Percentiles rank a stretch among this genome's conserved stretches.
Evolutionary conservation across 164 flowering plant species (phyloP).

Genomic region (Vitis rotundifolia): DNA sequence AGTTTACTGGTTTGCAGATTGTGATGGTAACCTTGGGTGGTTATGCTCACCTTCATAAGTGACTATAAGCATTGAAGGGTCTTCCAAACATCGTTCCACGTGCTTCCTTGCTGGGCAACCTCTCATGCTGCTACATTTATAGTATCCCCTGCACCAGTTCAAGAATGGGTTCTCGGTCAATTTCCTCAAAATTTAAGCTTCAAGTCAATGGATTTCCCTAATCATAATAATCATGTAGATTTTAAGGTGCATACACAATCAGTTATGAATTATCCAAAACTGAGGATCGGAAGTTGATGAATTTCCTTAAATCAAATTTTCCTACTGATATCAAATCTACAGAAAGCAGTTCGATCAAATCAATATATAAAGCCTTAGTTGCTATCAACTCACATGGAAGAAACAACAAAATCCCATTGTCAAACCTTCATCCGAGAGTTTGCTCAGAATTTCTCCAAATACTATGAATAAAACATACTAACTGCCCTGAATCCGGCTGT

Average conservation of each 20-base stretch:
- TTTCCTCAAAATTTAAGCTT: not conserved
- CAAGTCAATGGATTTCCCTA: no score
- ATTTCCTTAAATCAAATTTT: no score
- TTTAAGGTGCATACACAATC: no score
- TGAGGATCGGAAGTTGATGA: no score
- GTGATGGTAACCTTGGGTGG: slow-evolving; percentile 69
- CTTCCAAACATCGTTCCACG: slow-evolving; percentile 91
- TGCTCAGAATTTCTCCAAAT: no score
- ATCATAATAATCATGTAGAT: no score
- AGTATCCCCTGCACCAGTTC: slow-evolving; percentile 77
- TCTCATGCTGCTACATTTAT: slow-evolving; percentile 92
- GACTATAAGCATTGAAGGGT: slow-evolving; percentile 82
- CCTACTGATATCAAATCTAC: no score
- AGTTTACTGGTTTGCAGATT: slow-evolving; percentile 51
- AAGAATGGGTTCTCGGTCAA: not conserved
- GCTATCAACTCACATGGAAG: no score
- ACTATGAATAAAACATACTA: no score
- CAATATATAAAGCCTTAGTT: not conserved
- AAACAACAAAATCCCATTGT: not conserved
- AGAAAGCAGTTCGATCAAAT: not conserved
- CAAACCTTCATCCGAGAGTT: no score
- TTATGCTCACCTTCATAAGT: slow-evolving; percentile 95
- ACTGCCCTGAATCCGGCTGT: no score
- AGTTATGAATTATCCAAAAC: no score
- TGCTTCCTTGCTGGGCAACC: slow-evolving; percentile 98